Evolutionary conservation across 805 yeast genomes (phyloP), one percentile per base, ranked within the genome.

Genomic region (Zygoascus ofunaensis): DNA sequence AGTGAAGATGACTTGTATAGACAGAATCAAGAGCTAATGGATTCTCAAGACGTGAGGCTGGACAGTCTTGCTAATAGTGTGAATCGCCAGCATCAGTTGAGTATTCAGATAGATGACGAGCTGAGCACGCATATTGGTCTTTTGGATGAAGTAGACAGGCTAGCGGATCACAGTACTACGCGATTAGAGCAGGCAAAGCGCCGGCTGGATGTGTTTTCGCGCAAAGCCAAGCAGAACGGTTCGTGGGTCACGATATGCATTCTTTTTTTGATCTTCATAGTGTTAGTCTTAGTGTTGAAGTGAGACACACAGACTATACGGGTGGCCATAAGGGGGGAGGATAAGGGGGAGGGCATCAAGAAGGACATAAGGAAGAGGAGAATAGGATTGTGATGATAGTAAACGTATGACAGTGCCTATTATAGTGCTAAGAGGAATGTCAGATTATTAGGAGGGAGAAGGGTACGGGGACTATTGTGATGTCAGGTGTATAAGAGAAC

Each of bases 31-130:
- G 56, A 58, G 39, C 44, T 54, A 20, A 51, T 65, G 55, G 54
- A 51, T n/a, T 61, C 63, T 32, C 72, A 68, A 47, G 72, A 68
- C 47, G 55, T 54, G 26, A 59, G 65, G 15, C 55, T 68, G 15
- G 66, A 61, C 34, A 43, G 55, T 14, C 59, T 68, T 24, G 54
- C 68, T 2, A 40, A 43, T 20, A 60, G 66, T 21, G 67, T 68
- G 4, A 49, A 59, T 8, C 57, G 70, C 10, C 70, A 64, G 49
- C 67, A 63, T 17, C 59, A 57, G 36, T 58, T 68, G 30, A 60
- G 68, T 39, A 51, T 59, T 20, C 62, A 63, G 32, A 67, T 68
- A 34, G 65, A 66, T 43, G 54, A 55, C 19, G 72, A 68, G 51
- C 55, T 68, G 34, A 60, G 52, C 34, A 45, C 51, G 38, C 72